These are phyloP conservation scores for Ogataea zsoltii DNA, from an alignment of 805 yeast species.

Conservation along the genomic window DNA sequence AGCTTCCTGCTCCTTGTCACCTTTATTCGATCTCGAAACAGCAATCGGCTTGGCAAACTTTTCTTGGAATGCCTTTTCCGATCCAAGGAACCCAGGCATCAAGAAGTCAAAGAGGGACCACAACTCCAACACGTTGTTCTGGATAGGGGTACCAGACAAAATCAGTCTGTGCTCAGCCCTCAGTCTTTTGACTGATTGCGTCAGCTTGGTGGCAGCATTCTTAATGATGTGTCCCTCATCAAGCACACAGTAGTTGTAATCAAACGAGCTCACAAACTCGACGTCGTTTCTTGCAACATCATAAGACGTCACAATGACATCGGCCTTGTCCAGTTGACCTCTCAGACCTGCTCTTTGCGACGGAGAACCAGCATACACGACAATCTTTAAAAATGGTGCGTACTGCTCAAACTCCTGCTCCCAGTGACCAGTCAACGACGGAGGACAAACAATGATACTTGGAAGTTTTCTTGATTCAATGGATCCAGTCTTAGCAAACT, in stretches of 20 bases:
- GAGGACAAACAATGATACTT: constrained; percentile 90
- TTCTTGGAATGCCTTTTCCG: constrained; percentile 91
- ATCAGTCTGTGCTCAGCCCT: constrained; percentile 88
- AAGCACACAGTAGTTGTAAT: constrained; percentile 90
- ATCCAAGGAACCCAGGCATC: constrained; percentile 98
- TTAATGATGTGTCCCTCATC: constrained; percentile 98
- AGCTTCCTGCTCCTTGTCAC: constrained; percentile 92
- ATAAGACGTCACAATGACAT: constrained; percentile 90
- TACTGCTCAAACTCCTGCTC: constrained; percentile 90
- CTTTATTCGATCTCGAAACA: constrained; percentile 85
- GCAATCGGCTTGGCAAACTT: constrained; percentile 98
- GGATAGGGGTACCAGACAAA: constrained; percentile 96
- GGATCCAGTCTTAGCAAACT: constrained; percentile 58
- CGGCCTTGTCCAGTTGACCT: constrained; percentile 53
- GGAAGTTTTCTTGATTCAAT: constrained; percentile 76
- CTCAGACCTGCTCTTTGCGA: constrained; percentile 60
- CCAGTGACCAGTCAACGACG: constrained; percentile 98
- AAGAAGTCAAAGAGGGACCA: constrained; percentile 98
- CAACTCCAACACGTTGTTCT: constrained; percentile 90
- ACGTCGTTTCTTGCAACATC: constrained; percentile 95
- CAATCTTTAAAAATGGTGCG: constrained; percentile 79
- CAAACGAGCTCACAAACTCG: constrained; percentile 55
- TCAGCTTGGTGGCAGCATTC: constrained; percentile 83
- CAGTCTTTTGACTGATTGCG: constrained; percentile 82
- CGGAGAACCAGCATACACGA: constrained; percentile 95